Evolutionary conservation across 495 filamentous ascomycete genomes (phyloP), one percentile per base, ranked within the genome.

Genomic region (Tuber umbilicatum): DNA sequence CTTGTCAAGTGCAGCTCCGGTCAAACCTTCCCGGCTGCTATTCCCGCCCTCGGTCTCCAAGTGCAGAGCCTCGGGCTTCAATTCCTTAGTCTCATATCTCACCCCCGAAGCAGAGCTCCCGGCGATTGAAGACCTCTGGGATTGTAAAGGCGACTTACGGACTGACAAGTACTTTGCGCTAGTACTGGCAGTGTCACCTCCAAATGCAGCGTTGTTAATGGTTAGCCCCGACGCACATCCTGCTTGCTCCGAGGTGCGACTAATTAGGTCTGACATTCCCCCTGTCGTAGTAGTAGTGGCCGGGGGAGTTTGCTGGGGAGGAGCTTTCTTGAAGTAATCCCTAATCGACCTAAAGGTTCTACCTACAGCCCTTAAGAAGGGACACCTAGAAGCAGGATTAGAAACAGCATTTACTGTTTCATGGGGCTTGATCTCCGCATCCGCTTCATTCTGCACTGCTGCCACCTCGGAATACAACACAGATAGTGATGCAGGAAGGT

Each of bases 341-440:
- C 77, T 73, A 16, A 81, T 70, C 64, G 64, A 68, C 41, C 43
- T 74, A 38, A 81, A 75, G 23, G 71, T 70, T 6, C 70, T 73
- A 41, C 73, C 80, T 73, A 79, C 70, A 64, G 73, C 71, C 23
- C 78, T 69, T 35, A 60, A 27, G 5, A 70, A 31, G 35, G 79
- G 73, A n/a, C 45, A 73, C 38, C 68, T 81, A 12, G 75, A 75
- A 47, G 64, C 5, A 4, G 39, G n/a, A 43, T 37, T 19, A 45
- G 60, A 35, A 69, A 5, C 10, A 43, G 19, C 12, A 23, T 27
- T 23, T 7, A 31, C 74, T 10, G 12, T 69, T 37, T 43, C 73
- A 19, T 19, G 64, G 69, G 71, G 35, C 23, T 74, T 69, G 3
- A 41, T 17, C 39, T 71, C 70, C 16, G 23, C 41, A 16, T 72